These are phyloP conservation scores for Xylaria sp. DNA, from an alignment of 2,329 filamentous ascomycete genomes.

Conservation along the genomic window DNA sequence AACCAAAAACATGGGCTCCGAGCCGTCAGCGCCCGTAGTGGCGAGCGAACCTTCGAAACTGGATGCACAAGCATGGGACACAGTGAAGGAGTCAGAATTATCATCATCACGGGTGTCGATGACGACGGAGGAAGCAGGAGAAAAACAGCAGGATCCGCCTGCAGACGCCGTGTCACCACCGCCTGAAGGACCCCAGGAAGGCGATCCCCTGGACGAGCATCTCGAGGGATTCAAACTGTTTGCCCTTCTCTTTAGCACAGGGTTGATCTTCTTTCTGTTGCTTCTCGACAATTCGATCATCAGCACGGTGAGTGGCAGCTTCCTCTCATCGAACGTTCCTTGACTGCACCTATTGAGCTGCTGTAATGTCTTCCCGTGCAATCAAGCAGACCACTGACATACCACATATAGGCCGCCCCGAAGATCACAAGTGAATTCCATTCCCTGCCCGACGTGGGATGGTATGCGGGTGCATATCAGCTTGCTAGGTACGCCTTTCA, in stretches of 20 bases:
- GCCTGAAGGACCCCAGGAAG: conserved; percentile 33
- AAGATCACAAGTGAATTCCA: conserved; percentile 63
- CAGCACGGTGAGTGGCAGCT: conserved; percentile 55
- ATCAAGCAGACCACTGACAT: conserved; percentile 15
- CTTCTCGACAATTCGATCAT: conserved; percentile 66
- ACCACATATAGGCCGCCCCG: conserved; percentile 55
- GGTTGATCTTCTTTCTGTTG: conserved; percentile 56
- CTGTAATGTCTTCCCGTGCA: background rate
- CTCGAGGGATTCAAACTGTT: conserved; percentile 45
- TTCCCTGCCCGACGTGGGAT: conserved; percentile 64
- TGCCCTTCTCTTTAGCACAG: conserved; percentile 50
- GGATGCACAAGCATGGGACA: background rate
- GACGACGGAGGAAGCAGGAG: conserved; percentile 16
- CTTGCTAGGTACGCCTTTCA: conserved; percentile 54
- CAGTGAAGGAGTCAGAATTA: conserved; percentile 1
- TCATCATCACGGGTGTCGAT: conserved; percentile 19
- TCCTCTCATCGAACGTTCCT: background rate
- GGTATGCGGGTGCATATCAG: conserved; percentile 65
- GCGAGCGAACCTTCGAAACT: conserved; percentile 13
- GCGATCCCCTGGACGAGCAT: conserved; percentile 42
- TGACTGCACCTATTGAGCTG: background rate
- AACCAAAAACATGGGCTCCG: conserved; percentile 6
- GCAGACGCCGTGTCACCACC: background rate
- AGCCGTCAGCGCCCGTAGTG: conserved; percentile 2
- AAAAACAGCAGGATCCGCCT: conserved; percentile 13